Percentiles rank a stretch among this genome's conserved stretches.
Conservation (phyloP, 768 basidiomycete genomes). For the Phlegmacium glaucopus region DNA sequence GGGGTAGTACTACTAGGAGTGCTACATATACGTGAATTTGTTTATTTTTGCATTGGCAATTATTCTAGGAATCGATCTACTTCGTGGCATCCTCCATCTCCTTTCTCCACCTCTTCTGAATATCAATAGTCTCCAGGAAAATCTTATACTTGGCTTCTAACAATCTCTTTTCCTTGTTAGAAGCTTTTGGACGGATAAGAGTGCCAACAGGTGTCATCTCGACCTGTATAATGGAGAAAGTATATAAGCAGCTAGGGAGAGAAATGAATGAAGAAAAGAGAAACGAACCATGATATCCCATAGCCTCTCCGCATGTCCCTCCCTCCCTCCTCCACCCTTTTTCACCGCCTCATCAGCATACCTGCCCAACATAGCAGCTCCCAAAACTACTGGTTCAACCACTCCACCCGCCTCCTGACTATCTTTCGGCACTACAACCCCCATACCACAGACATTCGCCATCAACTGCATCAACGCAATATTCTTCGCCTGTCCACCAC, state of each 20-base stretch:
- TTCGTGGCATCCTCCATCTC: constrained; percentile 62
- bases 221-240: constrained; percentile 42
- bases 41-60: too few species aligned
- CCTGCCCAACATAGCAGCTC: constrained; percentile 90
- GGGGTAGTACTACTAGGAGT: too few species aligned
- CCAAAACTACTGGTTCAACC: constrained; percentile 68
- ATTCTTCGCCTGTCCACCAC: constrained; percentile 93
- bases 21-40: too few species aligned
- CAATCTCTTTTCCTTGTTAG: constrained; percentile 63
- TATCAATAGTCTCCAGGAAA: constrained; percentile 83
- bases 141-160: constrained; percentile 93
- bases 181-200: constrained; percentile 61
- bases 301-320: constrained; percentile 58
- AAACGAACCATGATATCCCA: constrained; percentile 91
- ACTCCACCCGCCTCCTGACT: constrained; percentile 38
- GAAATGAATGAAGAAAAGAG: neutral
- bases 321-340: constrained; percentile 27
- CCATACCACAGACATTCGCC: constrained; percentile 79
- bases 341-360: constrained; percentile 63
- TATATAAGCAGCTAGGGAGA: neutral
- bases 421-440: constrained; percentile 78
- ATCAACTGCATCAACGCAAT: constrained; percentile 83
- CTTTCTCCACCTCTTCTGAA: constrained; percentile 83
- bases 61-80: neutral
- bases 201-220: constrained; percentile 90